These are phyloP conservation scores for Pyrus hybrid DNA, from an alignment of 331 rosid genomes.

Conservation along the genomic window DNA sequence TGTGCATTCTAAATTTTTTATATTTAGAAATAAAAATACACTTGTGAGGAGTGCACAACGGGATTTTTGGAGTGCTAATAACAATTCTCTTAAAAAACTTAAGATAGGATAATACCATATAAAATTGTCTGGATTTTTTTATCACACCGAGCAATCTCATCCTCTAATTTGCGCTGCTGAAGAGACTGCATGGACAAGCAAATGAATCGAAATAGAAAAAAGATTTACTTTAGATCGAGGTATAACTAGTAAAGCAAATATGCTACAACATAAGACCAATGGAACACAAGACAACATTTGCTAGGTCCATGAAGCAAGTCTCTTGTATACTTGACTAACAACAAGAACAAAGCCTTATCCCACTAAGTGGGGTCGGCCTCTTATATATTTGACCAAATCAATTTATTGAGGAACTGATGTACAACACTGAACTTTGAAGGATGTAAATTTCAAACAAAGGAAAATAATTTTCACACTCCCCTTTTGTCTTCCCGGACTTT, in stretches of 20 bases:
- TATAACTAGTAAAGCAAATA: neutral
- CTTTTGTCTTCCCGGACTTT: too few species aligned
- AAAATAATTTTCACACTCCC: too few species aligned
- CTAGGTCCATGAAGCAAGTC: neutral
- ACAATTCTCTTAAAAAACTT: neutral
- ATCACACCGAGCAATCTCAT: constrained; percentile 59
- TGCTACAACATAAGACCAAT: neutral
- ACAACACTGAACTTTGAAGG: neutral
- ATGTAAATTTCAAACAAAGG: neutral
- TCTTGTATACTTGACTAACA: neutral
- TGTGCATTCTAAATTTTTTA: too few species aligned
- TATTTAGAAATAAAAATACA: too few species aligned
- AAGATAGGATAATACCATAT: constrained; percentile 38
- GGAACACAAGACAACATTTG: neutral
- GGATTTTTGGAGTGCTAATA: too few species aligned
- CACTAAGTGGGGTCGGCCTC: too few species aligned
- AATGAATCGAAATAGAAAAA: constrained; percentile 12
- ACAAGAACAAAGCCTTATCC: too few species aligned
- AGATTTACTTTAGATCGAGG: neutral
- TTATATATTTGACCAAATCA: neutral
- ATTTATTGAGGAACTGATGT: neutral
- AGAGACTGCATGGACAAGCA: constrained; percentile 47
- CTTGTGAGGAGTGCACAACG: too few species aligned
- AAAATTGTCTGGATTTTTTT: constrained; percentile 41
- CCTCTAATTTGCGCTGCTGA: constrained; percentile 55